A percentile compares a stretch with the other conserved stretches of the same genome.
Evolutionary conservation across 139 green algal species (phyloP).

Genomic region (Chlorella sp.): DNA sequence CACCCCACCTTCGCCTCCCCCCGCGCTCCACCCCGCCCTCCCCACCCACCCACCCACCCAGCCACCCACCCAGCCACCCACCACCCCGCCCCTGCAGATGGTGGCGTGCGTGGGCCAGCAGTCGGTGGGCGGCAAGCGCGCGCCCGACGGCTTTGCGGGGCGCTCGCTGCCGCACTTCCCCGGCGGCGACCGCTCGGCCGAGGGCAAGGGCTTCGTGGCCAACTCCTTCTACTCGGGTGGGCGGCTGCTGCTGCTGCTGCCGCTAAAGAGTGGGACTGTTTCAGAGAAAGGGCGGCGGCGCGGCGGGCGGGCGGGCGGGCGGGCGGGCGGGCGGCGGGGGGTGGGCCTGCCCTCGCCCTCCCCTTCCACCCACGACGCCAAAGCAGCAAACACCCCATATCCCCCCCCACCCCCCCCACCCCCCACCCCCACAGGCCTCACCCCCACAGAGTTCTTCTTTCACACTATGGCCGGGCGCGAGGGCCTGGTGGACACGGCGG

Average conservation of each 20-base stretch:
- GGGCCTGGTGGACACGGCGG: constrained; percentile 97
- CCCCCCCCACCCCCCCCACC: neutral
- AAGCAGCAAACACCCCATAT: constrained; percentile 2
- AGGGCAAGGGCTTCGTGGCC: constrained; percentile 95
- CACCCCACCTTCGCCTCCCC: too few species aligned
- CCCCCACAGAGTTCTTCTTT: constrained; percentile 98
- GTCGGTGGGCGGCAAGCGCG: constrained; percentile 87
- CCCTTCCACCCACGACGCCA: neutral
- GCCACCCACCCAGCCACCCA: too few species aligned
- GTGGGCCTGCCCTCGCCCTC: too few species aligned
- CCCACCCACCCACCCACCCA: too few species aligned
- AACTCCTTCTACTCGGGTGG: constrained; percentile 90
- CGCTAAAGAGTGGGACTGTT: too few species aligned
- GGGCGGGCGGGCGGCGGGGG: too few species aligned
- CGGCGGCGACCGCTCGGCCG: constrained; percentile 52
- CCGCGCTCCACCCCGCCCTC: too few species aligned
- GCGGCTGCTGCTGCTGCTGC: neutral
- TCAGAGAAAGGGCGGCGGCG: too few species aligned
- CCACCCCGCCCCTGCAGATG: constrained; percentile 78
- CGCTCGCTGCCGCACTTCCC: constrained; percentile 94
- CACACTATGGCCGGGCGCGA: constrained; percentile 97
- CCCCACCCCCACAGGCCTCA: constrained; percentile 66
- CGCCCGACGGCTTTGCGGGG: constrained; percentile 91
- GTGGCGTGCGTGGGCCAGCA: constrained; percentile 98
- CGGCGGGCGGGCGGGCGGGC: too few species aligned